phyloP scores from a whole-genome alignment of 176 grass and related monocot species.

The Poa pratensis region DNA sequence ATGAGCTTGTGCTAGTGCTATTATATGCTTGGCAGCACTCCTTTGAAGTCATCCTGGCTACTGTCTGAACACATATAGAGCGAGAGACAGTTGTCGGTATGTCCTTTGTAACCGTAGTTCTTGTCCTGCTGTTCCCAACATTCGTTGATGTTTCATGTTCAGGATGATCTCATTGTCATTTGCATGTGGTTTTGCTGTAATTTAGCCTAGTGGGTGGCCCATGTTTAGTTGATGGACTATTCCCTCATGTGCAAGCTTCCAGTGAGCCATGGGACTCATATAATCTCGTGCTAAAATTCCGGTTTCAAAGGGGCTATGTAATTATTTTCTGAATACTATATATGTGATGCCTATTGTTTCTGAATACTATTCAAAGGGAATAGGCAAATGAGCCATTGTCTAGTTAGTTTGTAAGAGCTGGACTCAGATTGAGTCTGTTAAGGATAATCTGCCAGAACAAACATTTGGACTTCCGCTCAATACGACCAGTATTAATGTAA shows the following conservation, averaged over 20 bases:
- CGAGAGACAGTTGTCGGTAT: slow-evolving; percentile 17
- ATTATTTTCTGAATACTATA: background rate
- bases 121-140: slow-evolving; percentile 29
- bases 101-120: slow-evolving; percentile 4
- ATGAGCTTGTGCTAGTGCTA: background rate
- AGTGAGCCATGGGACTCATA: background rate
- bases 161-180: slow-evolving; percentile 17
- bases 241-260: slow-evolving; percentile 40
- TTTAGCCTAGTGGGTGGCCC: background rate
- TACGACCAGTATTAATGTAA: background rate
- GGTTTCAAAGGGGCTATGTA: background rate
- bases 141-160: slow-evolving; percentile 26
- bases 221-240: slow-evolving; percentile 37
- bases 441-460: background rate
- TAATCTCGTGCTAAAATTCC: background rate
- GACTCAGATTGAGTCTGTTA: background rate
- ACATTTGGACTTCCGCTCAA: background rate
- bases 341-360: too few relatives aligned
- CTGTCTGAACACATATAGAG: background rate
- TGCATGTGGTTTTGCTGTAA: slow-evolving; percentile 24
- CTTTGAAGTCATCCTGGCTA: background rate
- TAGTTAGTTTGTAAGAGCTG: background rate
- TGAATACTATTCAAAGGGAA: too few relatives aligned
- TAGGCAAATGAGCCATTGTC: too few relatives aligned
- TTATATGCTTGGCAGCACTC: background rate